Evolutionary conservation across 345 rosid species (phyloP), one percentile per base, ranked within the genome.

Genomic region (Bruguiera parviflora): DNA sequence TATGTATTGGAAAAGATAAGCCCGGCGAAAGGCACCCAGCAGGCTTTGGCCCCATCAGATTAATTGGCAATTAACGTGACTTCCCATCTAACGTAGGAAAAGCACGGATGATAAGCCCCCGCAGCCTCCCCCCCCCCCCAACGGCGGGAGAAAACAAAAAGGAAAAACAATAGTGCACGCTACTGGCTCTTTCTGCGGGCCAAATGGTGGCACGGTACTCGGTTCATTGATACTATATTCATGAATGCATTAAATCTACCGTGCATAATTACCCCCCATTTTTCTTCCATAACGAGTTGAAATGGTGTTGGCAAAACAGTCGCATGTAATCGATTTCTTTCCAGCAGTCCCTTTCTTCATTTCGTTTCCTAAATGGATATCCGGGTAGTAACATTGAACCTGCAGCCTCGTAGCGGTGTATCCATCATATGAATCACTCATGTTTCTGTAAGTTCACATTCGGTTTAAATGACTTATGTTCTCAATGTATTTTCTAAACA

Each of bases 91-190:
- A 39, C 3, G 15, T 2, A 39, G 46, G 46, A 39, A 43, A 43
- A 11, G 49, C 16, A 43, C 15, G 13, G 49, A 43, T 43, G 49
- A 43, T 27, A 27, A 27, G 28, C n/a, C n/a, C n/a, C n/a, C n/a
- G n/a, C 28, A 27, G 28, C 28, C 28, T 2, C 0, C 13, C 18
- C 18, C 18, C 49, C 8, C 37, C 10, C 37, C 37, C 2, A 1
- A 1, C 37, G 2, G 28, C 39, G 8, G 39, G 8, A 5, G 16
- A 43, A 43, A 11, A 39, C 5, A n/a, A 3, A n/a, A 62, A 22
- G 20, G 43, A 24, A 63, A 29, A 63, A 28, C 25, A 39, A 63
- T 6, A 3, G 66, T 63, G 53, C 66, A 63, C 66, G 47, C 51
- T 5, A 37, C 29, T 58, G 35, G 13, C 5, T 43, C 49, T 43